phyloP scores from a whole-genome alignment of 1,139 yeast genomes.

The Magnusiomyces fungicola region DNA sequence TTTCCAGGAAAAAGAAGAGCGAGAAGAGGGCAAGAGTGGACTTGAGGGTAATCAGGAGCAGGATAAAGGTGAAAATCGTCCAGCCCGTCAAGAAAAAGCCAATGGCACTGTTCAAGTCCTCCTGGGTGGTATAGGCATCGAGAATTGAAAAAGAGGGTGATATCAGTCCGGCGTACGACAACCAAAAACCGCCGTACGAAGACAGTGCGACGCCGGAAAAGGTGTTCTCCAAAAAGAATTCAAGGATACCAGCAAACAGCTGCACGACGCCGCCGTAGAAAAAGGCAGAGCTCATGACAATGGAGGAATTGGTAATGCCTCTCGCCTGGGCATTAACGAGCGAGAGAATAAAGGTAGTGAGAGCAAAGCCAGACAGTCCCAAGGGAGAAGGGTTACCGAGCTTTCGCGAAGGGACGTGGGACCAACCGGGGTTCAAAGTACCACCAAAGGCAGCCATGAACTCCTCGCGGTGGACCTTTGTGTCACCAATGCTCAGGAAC shows the following conservation, averaged over 20 bases:
- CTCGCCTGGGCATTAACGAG: conserved; percentile 58
- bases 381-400: conserved; percentile 88
- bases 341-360: conserved; percentile 76
- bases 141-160: conserved; percentile 68
- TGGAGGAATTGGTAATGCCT: conserved; percentile 45
- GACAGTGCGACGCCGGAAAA: conserved; percentile 84
- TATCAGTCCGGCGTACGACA: conserved; percentile 63
- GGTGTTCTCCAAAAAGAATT: conserved; percentile 62
- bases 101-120: conserved; percentile 47
- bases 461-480: conserved; percentile 56
- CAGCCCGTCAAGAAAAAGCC: conserved; percentile 75
- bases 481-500: conserved; percentile 64
- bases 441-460: conserved; percentile 69
- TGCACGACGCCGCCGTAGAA: conserved; percentile 86
- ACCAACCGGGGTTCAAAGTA: conserved; percentile 54
- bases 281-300: conserved; percentile 66
- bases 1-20: conserved; percentile 54
- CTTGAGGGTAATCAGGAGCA: conserved; percentile 61
- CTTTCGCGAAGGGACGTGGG: conserved; percentile 58
- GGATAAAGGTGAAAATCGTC: conserved; percentile 69
- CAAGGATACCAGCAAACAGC: conserved; percentile 69
- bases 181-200: conserved; percentile 87
- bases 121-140: conserved; percentile 43
- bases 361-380: conserved; percentile 76
- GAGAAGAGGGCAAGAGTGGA: conserved; percentile 72